Evolutionary conservation across 2,329 filamentous ascomycete species (phyloP).

Genomic region (Calonectria ilicicola): DNA sequence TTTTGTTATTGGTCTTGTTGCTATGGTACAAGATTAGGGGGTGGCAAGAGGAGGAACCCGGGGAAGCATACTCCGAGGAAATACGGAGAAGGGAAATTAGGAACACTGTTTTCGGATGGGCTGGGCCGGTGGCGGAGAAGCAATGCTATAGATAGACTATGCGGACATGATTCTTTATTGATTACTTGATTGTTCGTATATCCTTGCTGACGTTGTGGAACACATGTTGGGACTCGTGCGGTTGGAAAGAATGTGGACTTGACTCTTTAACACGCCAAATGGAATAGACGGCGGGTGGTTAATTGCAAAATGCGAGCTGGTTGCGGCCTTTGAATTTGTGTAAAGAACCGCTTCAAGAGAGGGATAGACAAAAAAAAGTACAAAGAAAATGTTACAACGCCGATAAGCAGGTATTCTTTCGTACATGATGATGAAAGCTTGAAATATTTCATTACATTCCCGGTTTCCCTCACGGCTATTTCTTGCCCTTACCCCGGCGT

Average conservation of each 20-base stretch:
- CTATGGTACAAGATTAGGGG: conserved; percentile 3
- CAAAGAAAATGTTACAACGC: conserved; percentile 1
- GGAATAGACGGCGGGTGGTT: neutral
- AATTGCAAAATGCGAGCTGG: neutral
- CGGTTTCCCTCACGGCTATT: conserved; percentile 23
- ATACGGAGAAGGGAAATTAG: neutral
- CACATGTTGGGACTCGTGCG: neutral
- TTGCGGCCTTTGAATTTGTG: neutral
- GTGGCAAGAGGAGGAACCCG: neutral
- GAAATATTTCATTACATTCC: neutral
- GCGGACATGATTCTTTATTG: conserved; percentile 28
- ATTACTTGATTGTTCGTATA: neutral
- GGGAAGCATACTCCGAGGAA: conserved; percentile 1
- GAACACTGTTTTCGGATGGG: neutral
- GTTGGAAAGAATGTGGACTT: neutral
- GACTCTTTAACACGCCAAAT: too few relatives aligned
- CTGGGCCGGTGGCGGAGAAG: neutral
- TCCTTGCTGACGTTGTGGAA: neutral
- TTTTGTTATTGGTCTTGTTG: neutral
- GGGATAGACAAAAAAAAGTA: neutral
- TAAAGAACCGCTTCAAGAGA: neutral
- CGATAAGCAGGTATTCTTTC: neutral
- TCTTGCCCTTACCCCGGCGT: conserved; percentile 41
- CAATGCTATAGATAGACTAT: conserved; percentile 31
- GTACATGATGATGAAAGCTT: neutral